Base-by-base conservation (phyloP, 1,139 yeast genomes). In the Saccharomyces hybrid region DNA sequence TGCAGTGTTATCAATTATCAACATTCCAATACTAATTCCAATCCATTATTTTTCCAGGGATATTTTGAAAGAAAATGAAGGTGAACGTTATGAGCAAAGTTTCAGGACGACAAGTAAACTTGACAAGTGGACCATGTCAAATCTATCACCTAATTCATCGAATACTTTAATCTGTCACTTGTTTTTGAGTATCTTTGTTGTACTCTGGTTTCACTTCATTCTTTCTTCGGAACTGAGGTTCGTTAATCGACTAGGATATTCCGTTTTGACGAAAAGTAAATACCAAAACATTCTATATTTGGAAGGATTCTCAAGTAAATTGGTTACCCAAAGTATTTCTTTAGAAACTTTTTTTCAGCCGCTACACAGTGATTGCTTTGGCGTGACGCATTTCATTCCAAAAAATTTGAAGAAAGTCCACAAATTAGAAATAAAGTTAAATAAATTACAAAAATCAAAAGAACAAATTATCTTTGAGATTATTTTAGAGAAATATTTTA, bases 81-180 rank as follows among this genome's bases (percentile, higher is more conserved):
- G 60, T 61, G 65, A 7, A 31, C 68, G 8, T 76, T 79, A 13
- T 51, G 66, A 28, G 46, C 8, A 25, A 5, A 34, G 41, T 13
- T 29, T 29, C 8, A 26, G 23, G 23, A 31, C 26, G 23, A 25
- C 44, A 25, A 48, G 46, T 26, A 23, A 88, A 0, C 68, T 85
- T 53, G 89, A 85, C 61, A 73, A 70, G 52, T 70, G 84, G 13
- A 84, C 88, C 48, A 74, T 84, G 63, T 81, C 88, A 2, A 84
- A 84, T 60, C 78, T 85, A 11, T 76, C 85, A 0, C 73, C 75
- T 3, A 57, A 74, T 2, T 78, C 79, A 44, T 77, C 80, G 0
- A 60, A 68, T 7, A 66, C 78, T 34, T 70, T 83, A 55, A 74
- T 79, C 55, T 75, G 78, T 27, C 90, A 85, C 69, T 78, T 84